Evolutionary conservation across 2,329 filamentous ascomycete genomes (phyloP).

Genomic region (Colletotrichum brevisporum): DNA sequence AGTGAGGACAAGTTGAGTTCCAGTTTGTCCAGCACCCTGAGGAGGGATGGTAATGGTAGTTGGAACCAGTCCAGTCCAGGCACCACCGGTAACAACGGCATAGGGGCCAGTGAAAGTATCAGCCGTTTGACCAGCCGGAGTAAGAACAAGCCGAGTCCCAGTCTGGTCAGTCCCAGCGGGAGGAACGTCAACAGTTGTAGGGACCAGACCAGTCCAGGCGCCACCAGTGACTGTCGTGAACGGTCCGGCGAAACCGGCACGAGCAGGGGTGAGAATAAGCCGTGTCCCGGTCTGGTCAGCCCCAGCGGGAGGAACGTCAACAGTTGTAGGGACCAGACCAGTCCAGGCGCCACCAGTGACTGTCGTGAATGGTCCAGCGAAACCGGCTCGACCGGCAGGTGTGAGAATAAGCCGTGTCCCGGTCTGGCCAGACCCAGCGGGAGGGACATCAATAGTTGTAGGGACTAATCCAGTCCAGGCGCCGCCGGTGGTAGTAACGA

Average conservation of each 20-base stretch:
- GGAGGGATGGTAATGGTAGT: no score
- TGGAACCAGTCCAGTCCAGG: no score
- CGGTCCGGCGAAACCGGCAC: no score
- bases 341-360: no score
- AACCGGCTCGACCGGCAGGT: neutral
- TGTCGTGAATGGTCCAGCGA: neutral
- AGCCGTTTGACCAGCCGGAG: neutral
- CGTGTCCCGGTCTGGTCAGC: neutral
- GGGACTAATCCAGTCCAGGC: neutral
- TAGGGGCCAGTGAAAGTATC: neutral
- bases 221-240: no score
- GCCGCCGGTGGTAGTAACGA: no score
- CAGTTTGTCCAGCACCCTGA: no score
- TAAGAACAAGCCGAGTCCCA: conserved; percentile 3
- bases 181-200: conserved; percentile 1
- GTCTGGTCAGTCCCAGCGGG: neutral
- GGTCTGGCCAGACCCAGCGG: neutral
- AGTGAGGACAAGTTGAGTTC: no score
- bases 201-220: conserved; percentile 2
- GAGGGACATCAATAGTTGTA: conserved; percentile 1
- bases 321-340: neutral
- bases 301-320: neutral
- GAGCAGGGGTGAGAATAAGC: neutral
- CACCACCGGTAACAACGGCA: no score
- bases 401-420: conserved; percentile 5